Evolutionary conservation across 495 filamentous ascomycete species (phyloP), one percentile per base, ranked within the genome.

Genomic region (Aspergillus olivimuriae): DNA sequence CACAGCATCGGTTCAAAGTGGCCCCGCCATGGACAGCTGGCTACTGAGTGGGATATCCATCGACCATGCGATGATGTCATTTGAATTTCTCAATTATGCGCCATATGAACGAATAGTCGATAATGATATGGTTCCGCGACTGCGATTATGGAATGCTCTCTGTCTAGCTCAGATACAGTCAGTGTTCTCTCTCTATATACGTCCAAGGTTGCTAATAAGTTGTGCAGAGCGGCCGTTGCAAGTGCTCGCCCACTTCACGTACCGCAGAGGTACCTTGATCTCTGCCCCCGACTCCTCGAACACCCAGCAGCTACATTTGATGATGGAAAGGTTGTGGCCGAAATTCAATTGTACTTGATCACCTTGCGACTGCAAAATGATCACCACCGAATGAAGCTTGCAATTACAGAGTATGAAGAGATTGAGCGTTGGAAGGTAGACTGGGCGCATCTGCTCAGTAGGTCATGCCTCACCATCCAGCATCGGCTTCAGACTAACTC

Each of bases 41-140:
- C 54, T 69, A 23, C 43, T 69, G 56, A 69, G 65, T 51, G 63
- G 63, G 53, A 61, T 63, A 48, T 63, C 63, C 18, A 63, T 69
- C 46, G 63, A 69, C 41, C 65, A 69, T 53, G 63, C 63, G 16
- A 53, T 63, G 8, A 48, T 55, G 23, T 58, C 62, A 21, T 64
- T 68, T 47, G 48, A 47, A 17, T 65, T 66, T 31, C 52, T 66
- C 22, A 59, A 60, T 37, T 46, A 43, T 20, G 32, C 39, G 4
- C 53, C 57, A 6, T 40, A 34, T 14, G 64, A 65, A 31, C 47
- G 37, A 30, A 35, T 57, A 28, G 46, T 62, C 17, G 49, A 54
- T 16, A 57, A 64, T 36, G 59, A 63, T n/a, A 57, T 56, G 40
- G 47, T 61, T 22, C 41, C 49, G 20, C 62, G 66, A 42, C 46